phyloP scores from a whole-genome alignment of 108 stramenopile genomes.

The Fragilariopsis cylindrus region DNA sequence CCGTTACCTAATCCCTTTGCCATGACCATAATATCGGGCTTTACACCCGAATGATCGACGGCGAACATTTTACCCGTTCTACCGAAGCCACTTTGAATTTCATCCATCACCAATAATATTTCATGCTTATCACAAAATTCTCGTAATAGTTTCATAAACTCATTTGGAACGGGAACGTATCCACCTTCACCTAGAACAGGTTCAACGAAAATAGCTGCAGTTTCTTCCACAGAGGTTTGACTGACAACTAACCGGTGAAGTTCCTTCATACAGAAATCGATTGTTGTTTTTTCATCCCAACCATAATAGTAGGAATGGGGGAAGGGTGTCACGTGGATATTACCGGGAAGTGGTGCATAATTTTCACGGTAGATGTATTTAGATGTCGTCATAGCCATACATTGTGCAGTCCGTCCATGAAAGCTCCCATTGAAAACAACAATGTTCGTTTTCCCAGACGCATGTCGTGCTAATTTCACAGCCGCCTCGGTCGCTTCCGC shows the following conservation, averaged over 20 bases:
- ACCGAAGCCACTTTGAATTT: slow-evolving; percentile 9
- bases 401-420: slow-evolving; percentile 71
- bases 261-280: slow-evolving; percentile 9
- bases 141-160: neutral
- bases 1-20: slow-evolving; percentile 77
- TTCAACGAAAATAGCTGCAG: slow-evolving; percentile 9
- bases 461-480: slow-evolving; percentile 67
- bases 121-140: slow-evolving; percentile 4
- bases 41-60: slow-evolving; percentile 21
- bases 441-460: slow-evolving; percentile 61
- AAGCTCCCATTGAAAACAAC: slow-evolving; percentile 66
- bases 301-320: neutral
- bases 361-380: slow-evolving; percentile 24
- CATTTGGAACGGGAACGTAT: slow-evolving; percentile 11
- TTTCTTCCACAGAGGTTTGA: slow-evolving; percentile 8
- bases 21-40: slow-evolving; percentile 70
- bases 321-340: slow-evolving; percentile 19
- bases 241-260: slow-evolving; percentile 5
- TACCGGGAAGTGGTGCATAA: slow-evolving; percentile 18
- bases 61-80: slow-evolving; percentile 8
- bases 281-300: neutral
- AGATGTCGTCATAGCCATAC: slow-evolving; percentile 64
- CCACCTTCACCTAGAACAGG: slow-evolving; percentile 4
- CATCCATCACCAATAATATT: slow-evolving; percentile 11
- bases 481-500: slow-evolving; percentile 74